Base-by-base conservation (phyloP, 2,329 filamentous ascomycete species). In the Lojkania enalia region DNA sequence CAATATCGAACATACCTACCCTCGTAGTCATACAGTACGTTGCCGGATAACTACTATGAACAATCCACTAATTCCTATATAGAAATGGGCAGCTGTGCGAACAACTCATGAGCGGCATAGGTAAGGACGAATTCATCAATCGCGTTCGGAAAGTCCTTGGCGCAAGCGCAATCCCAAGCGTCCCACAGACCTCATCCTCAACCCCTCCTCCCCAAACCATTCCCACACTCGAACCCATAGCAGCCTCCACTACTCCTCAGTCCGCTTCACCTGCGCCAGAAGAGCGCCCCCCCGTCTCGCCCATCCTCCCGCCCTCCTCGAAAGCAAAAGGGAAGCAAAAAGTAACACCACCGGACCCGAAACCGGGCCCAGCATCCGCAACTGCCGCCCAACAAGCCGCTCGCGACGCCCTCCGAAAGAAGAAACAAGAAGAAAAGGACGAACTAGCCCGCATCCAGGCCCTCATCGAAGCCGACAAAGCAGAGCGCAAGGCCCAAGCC, bases 21-120 rank as follows among this genome's bases (percentile, higher is more conserved):
- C 71, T 96, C 6, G 79, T 96, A 13, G 75, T 95, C 15, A 91
- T 96, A 57, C 83, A 85, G 81, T 86, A 73, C 13, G 49, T 31
- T n/a, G 20, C n/a, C 16, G 29, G 4, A 31, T 30, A 32, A 29
- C 6, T 13, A 27, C 3, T 37, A 4, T 4, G 27, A 25, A 12
- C 35, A 21, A 16, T 14, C 47, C 38, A 38, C 42, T 49, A 36
- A 36, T 15, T n/a, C 35, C 15, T 11, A 37, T 30, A 38, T 53
- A 84, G 82, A 62, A 87, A 90, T 69, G 89, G 87, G 6, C 81
- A 87, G 50, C 73, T 95, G 12, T 84, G 86, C 60, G 86, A 92
- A 66, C 90, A 91, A 64, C 77, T 95, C 7, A 77, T 83, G 27
- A 74, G 82, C 1, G 86, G 84, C 6, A 77, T 81, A 6, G 71